Evolutionary conservation across 1,284 basidiomycete genomes (phyloP), one percentile per base, ranked within the genome.

Genomic region (Pterulicium gracile): DNA sequence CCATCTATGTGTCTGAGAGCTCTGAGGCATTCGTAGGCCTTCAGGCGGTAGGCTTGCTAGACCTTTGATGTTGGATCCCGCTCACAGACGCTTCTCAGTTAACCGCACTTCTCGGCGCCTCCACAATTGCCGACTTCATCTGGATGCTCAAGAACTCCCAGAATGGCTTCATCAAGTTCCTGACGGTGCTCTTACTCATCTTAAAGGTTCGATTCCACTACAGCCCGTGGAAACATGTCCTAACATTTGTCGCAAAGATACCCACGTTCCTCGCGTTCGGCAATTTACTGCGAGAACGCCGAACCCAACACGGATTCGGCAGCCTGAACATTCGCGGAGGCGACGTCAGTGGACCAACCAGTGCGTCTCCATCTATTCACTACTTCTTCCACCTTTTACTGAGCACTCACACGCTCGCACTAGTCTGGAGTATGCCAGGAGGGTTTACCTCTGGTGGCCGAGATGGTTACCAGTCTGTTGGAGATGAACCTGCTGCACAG

Each of bases 371-470:
- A 3, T 14, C 20, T 12, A n/a, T n/a, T n/a, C n/a, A n/a, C n/a
- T n/a, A n/a, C 18, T 15, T 27, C 4, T 10, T 3, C 17, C 12
- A 7, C n/a, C n/a, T n/a, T n/a, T 12, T 42, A 15, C 20, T 20
- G n/a, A 46, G 15, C 20, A 41, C 27, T 45, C 19, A 47, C 40
- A 36, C 24, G 24, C 23, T 46, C 46, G 12, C 45, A 50, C 51
- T 52, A 88, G 86, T 88, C 14, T 89, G 86, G 86, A 77, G 84
- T 17, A 89, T 89, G 86, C 87, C 86, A 2, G 86, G 86, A 15
- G 85, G 84, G 0, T 85, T 87, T 59, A 78, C 77, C 0, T 72
- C 73, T 7, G 55, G 63, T 39, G 68, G 68, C 23, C 67, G 78
- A 36, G 77, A 78, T 45, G 83, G 83, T 2, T 89, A 89, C 59